A percentile compares a stretch with the other conserved stretches of the same genome.
Conservation (phyloP, 805 yeast genomes). For the Yamadazyma nakazawae region DNA sequence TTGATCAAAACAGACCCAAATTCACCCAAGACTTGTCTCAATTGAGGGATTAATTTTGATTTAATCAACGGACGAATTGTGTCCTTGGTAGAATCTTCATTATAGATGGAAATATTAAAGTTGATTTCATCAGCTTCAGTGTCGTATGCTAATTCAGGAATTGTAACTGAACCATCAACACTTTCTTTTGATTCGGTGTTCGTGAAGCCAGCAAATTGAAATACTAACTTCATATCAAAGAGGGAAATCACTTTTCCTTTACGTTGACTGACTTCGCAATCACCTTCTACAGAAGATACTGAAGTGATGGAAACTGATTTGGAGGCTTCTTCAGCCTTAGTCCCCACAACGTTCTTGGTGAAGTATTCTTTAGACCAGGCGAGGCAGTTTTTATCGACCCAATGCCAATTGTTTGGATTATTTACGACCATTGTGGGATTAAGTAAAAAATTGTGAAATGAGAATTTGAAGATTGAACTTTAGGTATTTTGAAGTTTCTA, state of each 20-base stretch:
- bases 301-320: constrained; percentile 34
- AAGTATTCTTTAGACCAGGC: constrained; percentile 86
- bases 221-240: constrained; percentile 71
- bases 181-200: constrained; percentile 40
- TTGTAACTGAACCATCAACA: constrained; percentile 67
- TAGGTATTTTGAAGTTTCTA: not conserved
- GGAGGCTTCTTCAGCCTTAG: constrained; percentile 35
- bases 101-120: constrained; percentile 68
- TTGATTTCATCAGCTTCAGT: constrained; percentile 82
- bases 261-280: constrained; percentile 94
- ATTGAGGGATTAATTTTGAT: constrained; percentile 59
- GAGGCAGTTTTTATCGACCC: constrained; percentile 97
- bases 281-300: constrained; percentile 78
- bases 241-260: constrained; percentile 93
- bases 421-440: constrained; percentile 71
- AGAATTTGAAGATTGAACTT: not conserved
- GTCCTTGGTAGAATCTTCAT: constrained; percentile 46
- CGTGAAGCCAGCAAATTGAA: constrained; percentile 57
- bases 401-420: constrained; percentile 99
- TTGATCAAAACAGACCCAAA: constrained; percentile 79
- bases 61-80: constrained; percentile 52
- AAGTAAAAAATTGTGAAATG: not conserved
- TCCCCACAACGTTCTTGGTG: constrained; percentile 52
- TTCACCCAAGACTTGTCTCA: constrained; percentile 54
- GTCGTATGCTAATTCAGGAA: constrained; percentile 95